Evolutionary conservation across 169 alveolate species (phyloP), one percentile per base, ranked within the genome.

Genomic region (Plasmodium berghei): DNA sequence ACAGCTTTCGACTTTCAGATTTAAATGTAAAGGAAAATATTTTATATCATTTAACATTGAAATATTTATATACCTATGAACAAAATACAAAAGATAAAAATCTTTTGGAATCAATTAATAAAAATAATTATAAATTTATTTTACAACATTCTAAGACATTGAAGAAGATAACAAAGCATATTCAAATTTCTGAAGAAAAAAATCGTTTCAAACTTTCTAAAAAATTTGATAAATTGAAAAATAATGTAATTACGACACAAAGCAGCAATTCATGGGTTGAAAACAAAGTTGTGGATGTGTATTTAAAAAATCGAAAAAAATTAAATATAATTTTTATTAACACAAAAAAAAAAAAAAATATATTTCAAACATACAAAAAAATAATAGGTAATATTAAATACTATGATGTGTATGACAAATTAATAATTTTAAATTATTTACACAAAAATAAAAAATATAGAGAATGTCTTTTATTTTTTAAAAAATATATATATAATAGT

Each of bases 301-400:
- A 86, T 54, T 54, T 69, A 69, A 86, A 86, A 86, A 63, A 45
- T 24, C 56, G 18, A 86, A 86, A 86, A 48, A 86, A 86, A 71
- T 26, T 45, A 16, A 86, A 86, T 56, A 55, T 86, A 1, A 20
- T 70, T 40, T 61, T 71, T 28, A 64, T 71, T 9, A 61, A 75
- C 26, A 46, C 72, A 63, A 58, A 86, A 54, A 52, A 49, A 12
- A 64, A 83, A 42, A 69, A 14, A 9, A 58, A 86, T 18, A 28
- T 49, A 14, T 58, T 70, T 49, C 58, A 72, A 26, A 28, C 61
- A 6, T 86, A 59, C 42, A 70, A 49, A 52, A 86, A 86, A 71
- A 55, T 86, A 14, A 86, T 70, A 22, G 61, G 91, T 42, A 86
- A 86, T 59, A 86, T 86, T 24, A 58, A 46, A 20, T 86, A 26